Evolutionary conservation across 768 basidiomycete genomes (phyloP).

Genomic region (Vararia minispora): DNA sequence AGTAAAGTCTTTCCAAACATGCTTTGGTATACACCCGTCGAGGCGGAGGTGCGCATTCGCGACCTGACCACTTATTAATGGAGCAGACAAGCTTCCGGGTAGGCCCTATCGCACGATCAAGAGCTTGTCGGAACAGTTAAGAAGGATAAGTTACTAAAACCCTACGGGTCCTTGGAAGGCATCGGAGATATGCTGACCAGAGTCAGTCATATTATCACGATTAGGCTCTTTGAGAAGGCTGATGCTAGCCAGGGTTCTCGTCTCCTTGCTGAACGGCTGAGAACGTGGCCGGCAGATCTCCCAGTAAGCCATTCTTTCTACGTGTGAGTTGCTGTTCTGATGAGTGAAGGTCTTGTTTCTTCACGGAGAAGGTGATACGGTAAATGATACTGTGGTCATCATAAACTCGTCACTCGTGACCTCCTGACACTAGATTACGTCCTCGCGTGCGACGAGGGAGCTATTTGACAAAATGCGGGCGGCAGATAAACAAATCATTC

Average conservation of each 20-base stretch:
- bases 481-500: constrained; percentile 39
- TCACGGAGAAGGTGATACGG: constrained; percentile 56
- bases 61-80: not conserved
- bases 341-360: constrained; percentile 38
- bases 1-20: constrained; percentile 39
- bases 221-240: too few species aligned
- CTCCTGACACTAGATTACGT: constrained; percentile 59
- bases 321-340: constrained; percentile 7
- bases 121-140: constrained; percentile 35
- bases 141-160: constrained; percentile 34
- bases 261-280: constrained; percentile 47
- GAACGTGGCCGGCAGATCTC: constrained; percentile 44
- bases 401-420: not conserved
- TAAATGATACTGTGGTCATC: constrained; percentile 14
- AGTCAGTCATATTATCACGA: constrained; percentile 9
- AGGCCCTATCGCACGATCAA: constrained; percentile 53
- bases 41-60: constrained; percentile 16
- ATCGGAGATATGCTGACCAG: constrained; percentile 16
- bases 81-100: too few species aligned
- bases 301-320: constrained; percentile 35
- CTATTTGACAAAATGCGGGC: constrained; percentile 43
- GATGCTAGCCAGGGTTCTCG: too few species aligned
- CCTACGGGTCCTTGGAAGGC: constrained; percentile 4
- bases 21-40: constrained; percentile 43
- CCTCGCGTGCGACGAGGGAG: constrained; percentile 36